Percentiles rank a stretch among this genome's conserved stretches.
Conservation (phyloP, 2,329 filamentous ascomycete genomes). For the Sclerotiophoma versabilis region DNA sequence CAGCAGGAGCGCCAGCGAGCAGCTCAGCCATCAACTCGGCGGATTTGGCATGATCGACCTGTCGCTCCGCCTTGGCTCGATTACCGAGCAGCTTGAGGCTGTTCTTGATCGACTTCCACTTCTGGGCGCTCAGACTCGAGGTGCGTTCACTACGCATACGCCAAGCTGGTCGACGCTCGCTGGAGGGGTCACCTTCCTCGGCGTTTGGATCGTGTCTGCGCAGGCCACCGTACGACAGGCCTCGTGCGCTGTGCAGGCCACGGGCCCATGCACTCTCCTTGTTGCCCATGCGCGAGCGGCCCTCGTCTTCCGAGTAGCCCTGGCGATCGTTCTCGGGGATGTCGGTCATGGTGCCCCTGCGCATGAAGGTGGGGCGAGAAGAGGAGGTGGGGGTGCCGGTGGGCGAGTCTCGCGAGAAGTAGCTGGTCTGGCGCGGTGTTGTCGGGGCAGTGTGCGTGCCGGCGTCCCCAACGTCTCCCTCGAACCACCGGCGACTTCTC, state of each 20-base stretch:
- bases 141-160: conserved; percentile 56
- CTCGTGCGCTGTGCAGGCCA: conserved; percentile 56
- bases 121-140: conserved; percentile 67
- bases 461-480: conserved; percentile 48
- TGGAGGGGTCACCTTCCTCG: conserved; percentile 38
- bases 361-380: conserved; percentile 59
- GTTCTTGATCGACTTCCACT: conserved; percentile 93
- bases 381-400: conserved; percentile 38
- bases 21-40: conserved; percentile 96
- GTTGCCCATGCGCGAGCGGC: conserved; percentile 53
- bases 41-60: conserved; percentile 92
- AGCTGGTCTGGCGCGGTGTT: conserved; percentile 65
- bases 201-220: conserved; percentile 44
- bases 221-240: conserved; percentile 54
- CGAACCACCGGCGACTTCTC: conserved; percentile 65
- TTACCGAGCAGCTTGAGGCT: conserved; percentile 79
- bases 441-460: conserved; percentile 70
- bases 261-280: conserved; percentile 56
- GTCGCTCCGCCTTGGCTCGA: conserved; percentile 80
- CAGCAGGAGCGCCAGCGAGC: conserved; percentile 88
- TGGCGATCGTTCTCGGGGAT: conserved; percentile 56
- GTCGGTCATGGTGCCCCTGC: conserved; percentile 58
- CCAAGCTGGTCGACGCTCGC: conserved; percentile 53
- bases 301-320: conserved; percentile 60
- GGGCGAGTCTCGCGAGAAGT: conserved; percentile 56